These are phyloP conservation scores for Aspergillus sp. DNA, from an alignment of 2,329 filamentous ascomycete species.

Conservation along the genomic window DNA sequence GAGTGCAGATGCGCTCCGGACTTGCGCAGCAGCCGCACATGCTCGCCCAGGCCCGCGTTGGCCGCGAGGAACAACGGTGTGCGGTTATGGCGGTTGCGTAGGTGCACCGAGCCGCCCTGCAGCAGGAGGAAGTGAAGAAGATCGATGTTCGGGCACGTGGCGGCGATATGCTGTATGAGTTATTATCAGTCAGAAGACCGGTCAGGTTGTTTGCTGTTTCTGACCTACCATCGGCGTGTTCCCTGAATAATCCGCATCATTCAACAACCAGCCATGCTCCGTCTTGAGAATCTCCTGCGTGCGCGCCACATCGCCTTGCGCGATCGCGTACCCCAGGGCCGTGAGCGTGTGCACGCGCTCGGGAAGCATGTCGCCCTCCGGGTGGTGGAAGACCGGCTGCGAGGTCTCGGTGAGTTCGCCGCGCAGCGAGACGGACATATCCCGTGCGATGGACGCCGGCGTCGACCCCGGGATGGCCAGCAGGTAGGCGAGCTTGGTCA, in stretches of 20 bases:
- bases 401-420: slow-evolving; percentile 77
- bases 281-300: slow-evolving; percentile 60
- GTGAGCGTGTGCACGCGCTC: slow-evolving; percentile 59
- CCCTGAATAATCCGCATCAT: slow-evolving; percentile 70
- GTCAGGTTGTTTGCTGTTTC: not conserved
- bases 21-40: slow-evolving; percentile 47
- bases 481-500: slow-evolving; percentile 84
- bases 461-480: slow-evolving; percentile 60
- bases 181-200: not conserved
- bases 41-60: slow-evolving; percentile 46
- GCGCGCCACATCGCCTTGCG: slow-evolving; percentile 57
- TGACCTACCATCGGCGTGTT: slow-evolving; percentile 53
- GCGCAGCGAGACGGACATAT: slow-evolving; percentile 67
- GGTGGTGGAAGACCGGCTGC: slow-evolving; percentile 67
- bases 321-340: slow-evolving; percentile 71
- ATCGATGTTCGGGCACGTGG: slow-evolving; percentile 46
- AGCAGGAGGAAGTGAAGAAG: slow-evolving; percentile 50
- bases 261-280: slow-evolving; percentile 60
- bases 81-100: slow-evolving; percentile 50
- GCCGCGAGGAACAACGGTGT: slow-evolving; percentile 54
- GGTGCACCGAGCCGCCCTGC: slow-evolving; percentile 51
- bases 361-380: slow-evolving; percentile 47
- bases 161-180: slow-evolving; percentile 46
- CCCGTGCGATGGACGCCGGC: slow-evolving; percentile 56
- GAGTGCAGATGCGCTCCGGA: slow-evolving; percentile 53